These are phyloP conservation scores for Lactarius indigo DNA, from an alignment of 768 basidiomycete species.

Conservation along the genomic window DNA sequence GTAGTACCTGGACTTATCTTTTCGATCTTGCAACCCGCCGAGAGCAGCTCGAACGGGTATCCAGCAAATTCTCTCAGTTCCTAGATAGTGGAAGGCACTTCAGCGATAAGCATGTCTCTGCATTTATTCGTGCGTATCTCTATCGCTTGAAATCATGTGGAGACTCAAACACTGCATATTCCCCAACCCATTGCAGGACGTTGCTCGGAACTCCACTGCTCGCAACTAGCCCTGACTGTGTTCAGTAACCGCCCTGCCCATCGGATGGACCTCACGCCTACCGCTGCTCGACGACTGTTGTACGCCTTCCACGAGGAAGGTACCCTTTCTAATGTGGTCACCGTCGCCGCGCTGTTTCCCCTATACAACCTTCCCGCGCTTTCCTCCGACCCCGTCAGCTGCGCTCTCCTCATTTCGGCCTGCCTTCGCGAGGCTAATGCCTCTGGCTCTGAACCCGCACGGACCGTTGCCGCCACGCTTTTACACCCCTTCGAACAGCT, in stretches of 20 bases:
- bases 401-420: slow-evolving; percentile 53
- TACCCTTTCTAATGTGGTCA: slow-evolving; percentile 46
- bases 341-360: slow-evolving; percentile 51
- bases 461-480: slow-evolving; percentile 41
- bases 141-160: not conserved
- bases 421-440: slow-evolving; percentile 44
- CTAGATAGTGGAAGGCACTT: slow-evolving; percentile 17
- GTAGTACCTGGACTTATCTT: slow-evolving; percentile 22
- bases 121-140: slow-evolving; percentile 22
- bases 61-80: slow-evolving; percentile 19
- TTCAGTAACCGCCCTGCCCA: slow-evolving; percentile 64
- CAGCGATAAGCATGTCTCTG: slow-evolving; percentile 9
- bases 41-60: slow-evolving; percentile 16
- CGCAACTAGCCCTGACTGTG: slow-evolving; percentile 53
- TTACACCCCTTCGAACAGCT: slow-evolving; percentile 40
- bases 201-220: slow-evolving; percentile 54
- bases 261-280: slow-evolving; percentile 46
- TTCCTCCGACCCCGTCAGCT: slow-evolving; percentile 52
- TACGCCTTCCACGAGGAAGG: slow-evolving; percentile 49
- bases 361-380: slow-evolving; percentile 53
- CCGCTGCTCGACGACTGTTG: slow-evolving; percentile 53
- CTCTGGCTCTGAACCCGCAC: slow-evolving; percentile 31
- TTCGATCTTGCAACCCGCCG: slow-evolving; percentile 22
- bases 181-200: slow-evolving; percentile 43
- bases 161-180: too few species aligned